phyloP scores from a whole-genome alignment of 768 basidiomycete species.

The Boletus vermiculosoides region DNA sequence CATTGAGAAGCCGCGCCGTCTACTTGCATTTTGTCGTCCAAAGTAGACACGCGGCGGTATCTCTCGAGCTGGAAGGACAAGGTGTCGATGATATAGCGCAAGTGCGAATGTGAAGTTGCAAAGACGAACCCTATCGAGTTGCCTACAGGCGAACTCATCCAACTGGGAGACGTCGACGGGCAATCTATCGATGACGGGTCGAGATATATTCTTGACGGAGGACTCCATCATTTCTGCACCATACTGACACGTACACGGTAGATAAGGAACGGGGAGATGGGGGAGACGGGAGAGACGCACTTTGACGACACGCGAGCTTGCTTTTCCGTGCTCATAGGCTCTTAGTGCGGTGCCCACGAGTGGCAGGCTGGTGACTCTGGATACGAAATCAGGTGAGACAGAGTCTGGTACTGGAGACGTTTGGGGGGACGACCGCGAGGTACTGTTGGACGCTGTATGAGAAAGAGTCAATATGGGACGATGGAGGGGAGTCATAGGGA shows the following conservation, averaged over 20 bases:
- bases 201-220: constrained; percentile 75
- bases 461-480: neutral
- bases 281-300: constrained; percentile 38
- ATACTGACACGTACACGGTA: constrained; percentile 48
- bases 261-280: constrained; percentile 10
- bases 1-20: constrained; percentile 12
- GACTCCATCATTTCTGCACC: constrained; percentile 87
- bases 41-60: constrained; percentile 43
- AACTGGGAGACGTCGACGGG: constrained; percentile 72
- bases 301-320: constrained; percentile 81
- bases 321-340: constrained; percentile 81
- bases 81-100: neutral
- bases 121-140: constrained; percentile 71
- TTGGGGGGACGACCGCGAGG: constrained; percentile 15
- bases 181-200: constrained; percentile 77
- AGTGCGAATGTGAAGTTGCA: neutral
- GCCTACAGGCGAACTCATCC: constrained; percentile 87
- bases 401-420: constrained; percentile 13
- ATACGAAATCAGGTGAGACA: constrained; percentile 37
- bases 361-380: constrained; percentile 66
- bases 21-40: constrained; percentile 31
- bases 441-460: constrained; percentile 7
- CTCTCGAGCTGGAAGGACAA: constrained; percentile 42
- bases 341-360: constrained; percentile 70
- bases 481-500: neutral